Evolutionary conservation across 75 land plant genomes (phyloP), one percentile per base, ranked within the genome.

Genomic region (Larix kaempferi): DNA sequence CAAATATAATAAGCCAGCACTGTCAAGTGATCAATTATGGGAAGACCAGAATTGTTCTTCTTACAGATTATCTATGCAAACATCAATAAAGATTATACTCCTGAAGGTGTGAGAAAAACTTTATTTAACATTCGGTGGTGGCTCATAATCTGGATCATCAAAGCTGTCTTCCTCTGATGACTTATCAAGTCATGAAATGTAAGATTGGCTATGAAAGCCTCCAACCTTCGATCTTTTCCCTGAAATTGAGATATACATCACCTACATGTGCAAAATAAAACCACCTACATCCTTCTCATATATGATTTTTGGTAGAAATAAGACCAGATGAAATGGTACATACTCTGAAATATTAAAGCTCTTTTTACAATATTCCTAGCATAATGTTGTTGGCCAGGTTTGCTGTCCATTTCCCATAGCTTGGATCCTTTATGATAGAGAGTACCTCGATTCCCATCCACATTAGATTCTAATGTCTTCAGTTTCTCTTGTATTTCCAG

Each of bases 61-160:
- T 17, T 33, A 33, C 39, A 66, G 8, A 66, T 21, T 39, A 74
- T 80, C 72, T 27, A 59, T 41, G 69, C 61, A 21, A 37, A 22
- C 86, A 85, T 5, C 63, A 75, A 2, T 86, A 84, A 33, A 89
- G 80, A 81, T 89, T 35, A 66, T 89, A 89, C 71, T n/a, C 87
- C 54, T 64, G 81, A 52, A 75, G 16, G 84, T 67, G 21, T 76
- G 29, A 23, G 75, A 55, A 2, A 74, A 79, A 54, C 81, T 81
- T 63, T 88, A 84, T 29, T 22, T 84, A 80, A 75, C 84, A 93
- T 85, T 86, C 74, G 85, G 86, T 19, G 74, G 82, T 23, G 77
- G 29, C 16, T 61, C 11, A 64, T 79, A 91, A 37, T 91, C 84
- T 6, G 88, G 84, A 57, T 88, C 93, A 7, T 82, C 75, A 14